phyloP scores from a whole-genome alignment of 2,329 filamentous ascomycete genomes.

The Claviceps capensis region DNA sequence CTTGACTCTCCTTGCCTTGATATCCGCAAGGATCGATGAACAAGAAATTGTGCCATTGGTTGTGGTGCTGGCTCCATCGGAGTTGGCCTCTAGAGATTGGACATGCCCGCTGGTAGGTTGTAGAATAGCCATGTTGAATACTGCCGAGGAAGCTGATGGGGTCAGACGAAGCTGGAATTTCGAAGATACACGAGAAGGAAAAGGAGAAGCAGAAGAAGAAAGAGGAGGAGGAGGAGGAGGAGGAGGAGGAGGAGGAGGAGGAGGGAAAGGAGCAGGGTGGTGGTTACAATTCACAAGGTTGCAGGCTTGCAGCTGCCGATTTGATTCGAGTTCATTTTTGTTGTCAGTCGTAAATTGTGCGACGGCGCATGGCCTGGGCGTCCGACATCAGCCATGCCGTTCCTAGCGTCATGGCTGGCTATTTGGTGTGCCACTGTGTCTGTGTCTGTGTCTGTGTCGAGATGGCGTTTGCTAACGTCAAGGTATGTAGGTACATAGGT shows the following conservation, averaged over 20 bases:
- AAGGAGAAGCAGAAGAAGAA: not conserved
- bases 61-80: constrained; percentile 10
- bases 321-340: not conserved
- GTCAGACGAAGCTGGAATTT: not conserved
- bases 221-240: not conserved
- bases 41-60: not conserved
- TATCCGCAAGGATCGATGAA: constrained; percentile 16
- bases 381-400: not conserved
- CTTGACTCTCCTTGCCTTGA: constrained; percentile 40
- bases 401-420: too few species aligned
- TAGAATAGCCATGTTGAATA: constrained; percentile 3
- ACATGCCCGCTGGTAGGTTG: constrained; percentile 4
- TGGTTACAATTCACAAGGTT: not conserved
- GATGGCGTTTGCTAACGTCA: too few species aligned
- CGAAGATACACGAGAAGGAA: not conserved
- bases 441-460: too few species aligned
- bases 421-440: too few species aligned
- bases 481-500: too few species aligned
- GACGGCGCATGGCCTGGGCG: not conserved
- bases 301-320: not conserved
- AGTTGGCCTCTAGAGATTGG: constrained; percentile 2
- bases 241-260: not conserved
- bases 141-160: not conserved
- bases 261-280: not conserved
- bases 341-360: not conserved